Evolutionary conservation across 2,329 filamentous ascomycete species (phyloP).

Genomic region (Xylariaceae sp.): DNA sequence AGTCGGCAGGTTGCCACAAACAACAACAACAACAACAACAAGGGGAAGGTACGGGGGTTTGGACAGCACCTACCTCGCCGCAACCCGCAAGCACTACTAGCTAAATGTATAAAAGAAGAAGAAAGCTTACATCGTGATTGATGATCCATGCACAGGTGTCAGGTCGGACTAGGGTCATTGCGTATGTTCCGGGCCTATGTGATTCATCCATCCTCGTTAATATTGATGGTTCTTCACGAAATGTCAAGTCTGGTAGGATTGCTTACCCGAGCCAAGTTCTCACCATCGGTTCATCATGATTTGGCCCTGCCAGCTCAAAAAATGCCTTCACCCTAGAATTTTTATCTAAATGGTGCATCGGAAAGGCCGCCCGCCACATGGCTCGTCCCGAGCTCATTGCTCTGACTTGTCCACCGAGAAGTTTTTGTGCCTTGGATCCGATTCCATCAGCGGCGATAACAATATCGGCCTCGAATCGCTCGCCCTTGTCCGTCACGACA

Average conservation of each 20-base stretch:
- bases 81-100: no score
- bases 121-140: constrained; percentile 35
- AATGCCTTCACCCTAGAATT: constrained; percentile 36
- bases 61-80: no score
- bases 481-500: constrained; percentile 47
- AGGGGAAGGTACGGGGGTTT: no score
- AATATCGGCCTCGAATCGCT: constrained; percentile 44
- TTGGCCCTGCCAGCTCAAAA: constrained; percentile 39
- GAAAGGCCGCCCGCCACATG: constrained; percentile 42
- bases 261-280: constrained; percentile 45
- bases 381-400: constrained; percentile 41
- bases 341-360: constrained; percentile 37
- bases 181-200: constrained; percentile 39
- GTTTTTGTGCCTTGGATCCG: constrained; percentile 42
- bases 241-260: no score
- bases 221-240: neutral
- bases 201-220: no score
- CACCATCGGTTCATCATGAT: constrained; percentile 40
- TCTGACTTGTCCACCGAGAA: constrained; percentile 39
- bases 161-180: constrained; percentile 31
- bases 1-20: no score
- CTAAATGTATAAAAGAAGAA: no score
- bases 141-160: constrained; percentile 37
- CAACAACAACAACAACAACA: no score
- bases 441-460: constrained; percentile 47